Percentiles rank a stretch among this genome's conserved stretches.
These are phyloP conservation scores for Calocybe gangraenosa DNA, from an alignment of 768 basidiomycete species.

Conservation along the genomic window DNA sequence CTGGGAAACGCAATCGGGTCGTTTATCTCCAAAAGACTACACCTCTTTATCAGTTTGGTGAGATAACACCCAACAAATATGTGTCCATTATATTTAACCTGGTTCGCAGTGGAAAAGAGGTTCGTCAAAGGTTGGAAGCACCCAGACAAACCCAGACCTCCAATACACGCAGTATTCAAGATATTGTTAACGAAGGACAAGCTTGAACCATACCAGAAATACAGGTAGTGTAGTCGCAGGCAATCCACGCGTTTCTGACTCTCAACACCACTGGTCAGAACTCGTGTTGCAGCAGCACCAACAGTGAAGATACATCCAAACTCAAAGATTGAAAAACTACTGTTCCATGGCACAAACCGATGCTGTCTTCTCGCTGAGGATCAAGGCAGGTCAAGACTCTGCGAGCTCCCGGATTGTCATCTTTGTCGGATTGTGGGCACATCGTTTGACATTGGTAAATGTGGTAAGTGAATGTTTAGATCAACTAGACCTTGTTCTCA, in stretches of 20 bases:
- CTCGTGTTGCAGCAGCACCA: constrained; percentile 24
- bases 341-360: constrained; percentile 68
- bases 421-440: constrained; percentile 54
- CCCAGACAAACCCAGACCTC: constrained; percentile 15
- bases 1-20: constrained; percentile 37
- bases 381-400: constrained; percentile 39
- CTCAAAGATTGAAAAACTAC: constrained; percentile 49
- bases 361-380: constrained; percentile 56
- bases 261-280: constrained; percentile 21
- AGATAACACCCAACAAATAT: constrained; percentile 10
- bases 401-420: constrained; percentile 44
- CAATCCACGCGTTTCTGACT: background rate
- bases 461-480: no score
- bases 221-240: constrained; percentile 9
- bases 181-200: constrained; percentile 13
- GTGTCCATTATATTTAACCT: constrained; percentile 1
- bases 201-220: constrained; percentile 13
- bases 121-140: constrained; percentile 20
- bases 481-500: no score
- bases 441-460: constrained; percentile 57
- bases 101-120: constrained; percentile 13
- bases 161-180: constrained; percentile 16
- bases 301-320: constrained; percentile 17
- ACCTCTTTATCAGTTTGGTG: constrained; percentile 37
- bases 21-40: constrained; percentile 31